Evolutionary conservation across 192 early-diverging fungal species (phyloP).

Genomic region (Entophlyctis helioformis): DNA sequence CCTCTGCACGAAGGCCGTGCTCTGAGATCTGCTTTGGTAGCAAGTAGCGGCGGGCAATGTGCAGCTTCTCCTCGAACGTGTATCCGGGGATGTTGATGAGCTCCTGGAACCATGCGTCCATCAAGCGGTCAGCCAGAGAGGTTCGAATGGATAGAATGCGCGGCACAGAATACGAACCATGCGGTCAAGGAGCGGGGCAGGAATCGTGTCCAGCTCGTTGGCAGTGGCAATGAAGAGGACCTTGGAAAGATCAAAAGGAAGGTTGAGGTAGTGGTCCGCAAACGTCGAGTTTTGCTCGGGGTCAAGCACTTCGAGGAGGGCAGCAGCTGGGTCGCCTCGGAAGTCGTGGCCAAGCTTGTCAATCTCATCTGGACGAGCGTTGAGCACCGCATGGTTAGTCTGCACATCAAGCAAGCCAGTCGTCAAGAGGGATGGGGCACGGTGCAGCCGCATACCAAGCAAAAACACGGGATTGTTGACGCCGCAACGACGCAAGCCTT

Average conservation of each 20-base stretch:
- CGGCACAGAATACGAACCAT: conserved; percentile 45
- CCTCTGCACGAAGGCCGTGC: conserved; percentile 42
- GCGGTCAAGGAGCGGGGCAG: conserved; percentile 65
- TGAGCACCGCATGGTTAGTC: background rate
- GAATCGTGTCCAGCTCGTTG: conserved; percentile 65
- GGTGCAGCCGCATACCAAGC: conserved; percentile 38
- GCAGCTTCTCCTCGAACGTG: conserved; percentile 71
- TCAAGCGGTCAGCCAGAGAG: no score
- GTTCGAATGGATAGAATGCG: no score
- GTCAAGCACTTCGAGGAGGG: conserved; percentile 75
- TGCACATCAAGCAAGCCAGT: background rate
- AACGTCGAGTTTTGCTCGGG: conserved; percentile 78
- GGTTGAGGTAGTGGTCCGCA: conserved; percentile 69
- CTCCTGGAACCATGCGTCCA: no score
- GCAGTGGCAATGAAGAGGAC: conserved; percentile 80
- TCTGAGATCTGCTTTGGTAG: conserved; percentile 57
- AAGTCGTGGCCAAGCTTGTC: conserved; percentile 63
- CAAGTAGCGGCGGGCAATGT: conserved; percentile 61
- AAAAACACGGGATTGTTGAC: conserved; percentile 72
- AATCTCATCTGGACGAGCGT: conserved; percentile 50
- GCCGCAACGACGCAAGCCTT: conserved; percentile 53
- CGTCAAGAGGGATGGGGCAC: no score
- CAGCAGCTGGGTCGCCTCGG: conserved; percentile 68
- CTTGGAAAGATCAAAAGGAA: conserved; percentile 43
- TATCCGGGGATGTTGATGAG: conserved; percentile 65